A percentile compares a stretch with the other conserved stretches of the same genome.
Conservation (phyloP, 306 rosid species). For the Sechiopsis laciniata region DNA sequence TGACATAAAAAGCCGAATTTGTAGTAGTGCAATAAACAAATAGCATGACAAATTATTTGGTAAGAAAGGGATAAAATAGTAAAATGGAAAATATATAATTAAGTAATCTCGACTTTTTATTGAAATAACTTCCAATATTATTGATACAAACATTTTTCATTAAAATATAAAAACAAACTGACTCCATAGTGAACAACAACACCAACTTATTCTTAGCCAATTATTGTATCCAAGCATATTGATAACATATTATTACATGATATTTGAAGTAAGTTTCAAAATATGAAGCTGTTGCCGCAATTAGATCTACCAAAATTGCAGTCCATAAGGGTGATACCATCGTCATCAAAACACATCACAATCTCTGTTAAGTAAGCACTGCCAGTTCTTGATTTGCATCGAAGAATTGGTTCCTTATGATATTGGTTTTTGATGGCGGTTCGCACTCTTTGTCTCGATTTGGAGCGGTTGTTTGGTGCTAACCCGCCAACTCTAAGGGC, state of each 20-base stretch:
- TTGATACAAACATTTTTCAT: too few species aligned
- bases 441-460: not conserved
- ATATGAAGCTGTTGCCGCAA: not conserved
- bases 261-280: not conserved
- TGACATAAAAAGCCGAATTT: too few species aligned
- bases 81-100: too few species aligned
- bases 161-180: too few species aligned
- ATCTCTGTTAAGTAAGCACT: not conserved
- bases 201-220: not conserved
- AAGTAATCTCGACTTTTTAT: too few species aligned
- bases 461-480: not conserved
- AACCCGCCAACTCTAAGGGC: not conserved
- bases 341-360: not conserved
- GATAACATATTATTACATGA: not conserved
- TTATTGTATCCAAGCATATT: too few species aligned
- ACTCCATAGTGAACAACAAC: not conserved
- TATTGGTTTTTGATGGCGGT: not conserved
- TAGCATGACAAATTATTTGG: too few species aligned
- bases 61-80: too few species aligned
- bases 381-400: not conserved
- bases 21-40: too few species aligned
- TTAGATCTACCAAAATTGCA: not conserved
- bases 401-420: not conserved
- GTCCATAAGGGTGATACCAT: slow-evolving; percentile 6
- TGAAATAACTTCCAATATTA: too few species aligned